Conservation (phyloP, 1,139 yeast genomes). For the Debaryomycetaceae sp. region DNA sequence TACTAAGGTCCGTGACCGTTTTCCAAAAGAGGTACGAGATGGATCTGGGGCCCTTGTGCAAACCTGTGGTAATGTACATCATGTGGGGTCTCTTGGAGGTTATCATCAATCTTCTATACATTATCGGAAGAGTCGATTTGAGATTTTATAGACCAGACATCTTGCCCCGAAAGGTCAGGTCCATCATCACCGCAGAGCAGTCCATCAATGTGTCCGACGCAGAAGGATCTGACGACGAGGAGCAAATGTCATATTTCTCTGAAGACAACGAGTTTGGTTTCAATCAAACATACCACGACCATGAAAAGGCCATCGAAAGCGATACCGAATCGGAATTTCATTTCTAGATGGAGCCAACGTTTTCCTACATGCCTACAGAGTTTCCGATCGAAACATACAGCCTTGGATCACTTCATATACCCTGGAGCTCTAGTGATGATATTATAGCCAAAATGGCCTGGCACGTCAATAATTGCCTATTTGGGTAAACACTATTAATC, state of each 20-base stretch:
- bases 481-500: too few species aligned
- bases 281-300: neutral
- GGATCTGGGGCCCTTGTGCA: constrained; percentile 18
- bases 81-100: constrained; percentile 63
- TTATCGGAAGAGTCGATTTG: constrained; percentile 65
- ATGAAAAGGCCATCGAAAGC: constrained; percentile 1
- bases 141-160: constrained; percentile 76
- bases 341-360: neutral
- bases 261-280: constrained; percentile 2
- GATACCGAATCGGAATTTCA: constrained; percentile 3
- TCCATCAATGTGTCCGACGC: constrained; percentile 20
- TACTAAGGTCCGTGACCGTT: constrained; percentile 55
- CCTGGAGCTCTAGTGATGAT: too few species aligned
- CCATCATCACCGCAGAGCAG: constrained; percentile 44
- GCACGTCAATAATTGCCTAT: too few species aligned
- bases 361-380: too few species aligned
- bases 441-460: too few species aligned
- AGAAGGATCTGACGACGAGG: constrained; percentile 1
- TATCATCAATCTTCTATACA: constrained; percentile 50
- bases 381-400: too few species aligned
- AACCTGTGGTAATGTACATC: constrained; percentile 61
- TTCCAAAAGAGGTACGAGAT: constrained; percentile 37
- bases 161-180: constrained; percentile 38
- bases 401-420: too few species aligned
- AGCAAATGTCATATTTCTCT: neutral